Evolutionary conservation across 2,329 filamentous ascomycete species (phyloP).

Genomic region (Colletotrichum sp.): DNA sequence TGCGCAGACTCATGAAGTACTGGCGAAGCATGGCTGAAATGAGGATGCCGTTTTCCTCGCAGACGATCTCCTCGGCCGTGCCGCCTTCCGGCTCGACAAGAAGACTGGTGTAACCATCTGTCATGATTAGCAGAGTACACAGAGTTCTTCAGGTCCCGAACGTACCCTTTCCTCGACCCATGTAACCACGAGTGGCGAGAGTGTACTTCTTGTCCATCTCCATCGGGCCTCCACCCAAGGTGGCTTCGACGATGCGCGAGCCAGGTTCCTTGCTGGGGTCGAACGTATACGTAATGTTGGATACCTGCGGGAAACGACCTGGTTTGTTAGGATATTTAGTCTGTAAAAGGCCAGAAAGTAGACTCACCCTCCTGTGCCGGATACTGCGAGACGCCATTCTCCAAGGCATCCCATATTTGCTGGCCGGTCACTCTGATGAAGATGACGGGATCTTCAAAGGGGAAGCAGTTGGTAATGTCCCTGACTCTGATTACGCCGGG

Average conservation of each 20-base stretch:
- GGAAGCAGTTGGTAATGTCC: slow-evolving; percentile 88
- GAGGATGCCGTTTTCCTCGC: slow-evolving; percentile 85
- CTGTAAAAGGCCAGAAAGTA: accelerated
- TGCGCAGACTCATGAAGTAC: slow-evolving; percentile 87
- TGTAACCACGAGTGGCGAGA: slow-evolving; percentile 84
- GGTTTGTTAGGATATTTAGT: background rate
- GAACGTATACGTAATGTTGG: slow-evolving; percentile 78
- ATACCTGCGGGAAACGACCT: slow-evolving; percentile 82
- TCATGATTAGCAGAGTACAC: background rate
- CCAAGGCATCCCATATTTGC: slow-evolving; percentile 78
- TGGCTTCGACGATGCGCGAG: slow-evolving; percentile 66
- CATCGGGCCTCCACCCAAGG: slow-evolving; percentile 65
- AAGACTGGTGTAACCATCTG: slow-evolving; percentile 79
- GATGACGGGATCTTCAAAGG: slow-evolving; percentile 89
- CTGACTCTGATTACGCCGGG: slow-evolving; percentile 79
- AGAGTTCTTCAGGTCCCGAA: background rate
- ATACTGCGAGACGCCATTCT: slow-evolving; percentile 82
- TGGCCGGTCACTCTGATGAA: slow-evolving; percentile 74
- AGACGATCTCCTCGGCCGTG: slow-evolving; percentile 76
- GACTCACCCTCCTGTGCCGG: slow-evolving; percentile 76
- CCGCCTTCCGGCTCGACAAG: slow-evolving; percentile 80
- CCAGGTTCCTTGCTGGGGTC: slow-evolving; percentile 67
- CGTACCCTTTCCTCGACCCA: slow-evolving; percentile 77
- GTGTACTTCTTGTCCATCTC: slow-evolving; percentile 70
- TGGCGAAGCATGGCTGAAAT: slow-evolving; percentile 87